Percentiles rank a stretch among this genome's conserved stretches.
Evolutionary conservation across 257 asterid genomes (phyloP).

Genomic region (Fraxinus pennsylvanica): DNA sequence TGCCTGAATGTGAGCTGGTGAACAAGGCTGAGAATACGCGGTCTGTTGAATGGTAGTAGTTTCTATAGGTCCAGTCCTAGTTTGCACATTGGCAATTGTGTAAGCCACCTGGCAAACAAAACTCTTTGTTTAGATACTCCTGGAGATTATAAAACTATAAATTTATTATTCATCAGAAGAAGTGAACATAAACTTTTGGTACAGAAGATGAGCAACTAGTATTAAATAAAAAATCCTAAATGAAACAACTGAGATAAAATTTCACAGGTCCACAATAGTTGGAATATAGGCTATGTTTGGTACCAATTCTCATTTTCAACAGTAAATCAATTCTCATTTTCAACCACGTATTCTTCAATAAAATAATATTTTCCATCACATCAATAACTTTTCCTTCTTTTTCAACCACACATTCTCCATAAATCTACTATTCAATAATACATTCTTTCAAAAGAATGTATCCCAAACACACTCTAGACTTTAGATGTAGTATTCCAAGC

Average conservation of each 20-base stretch:
- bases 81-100: slow-evolving; percentile 43
- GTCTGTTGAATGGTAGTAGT: slow-evolving; percentile 38
- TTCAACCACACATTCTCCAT: too few species aligned
- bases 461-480: too few species aligned
- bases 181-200: neutral
- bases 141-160: neutral
- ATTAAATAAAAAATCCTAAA: neutral
- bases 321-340: too few species aligned
- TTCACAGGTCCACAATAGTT: neutral
- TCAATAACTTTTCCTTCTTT: too few species aligned
- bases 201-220: neutral
- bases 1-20: slow-evolving; percentile 60
- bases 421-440: too few species aligned
- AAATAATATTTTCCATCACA: too few species aligned
- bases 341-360: too few species aligned
- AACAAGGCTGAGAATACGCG: slow-evolving; percentile 43
- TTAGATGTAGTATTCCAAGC: too few species aligned
- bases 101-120: slow-evolving; percentile 48
- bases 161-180: neutral
- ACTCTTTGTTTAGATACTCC: neutral
- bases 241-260: neutral
- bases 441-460: too few species aligned
- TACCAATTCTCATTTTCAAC: too few species aligned
- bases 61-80: slow-evolving; percentile 41
- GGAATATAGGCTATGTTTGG: neutral